phyloP scores from a whole-genome alignment of 768 basidiomycete species.

The Mycena latifolia region DNA sequence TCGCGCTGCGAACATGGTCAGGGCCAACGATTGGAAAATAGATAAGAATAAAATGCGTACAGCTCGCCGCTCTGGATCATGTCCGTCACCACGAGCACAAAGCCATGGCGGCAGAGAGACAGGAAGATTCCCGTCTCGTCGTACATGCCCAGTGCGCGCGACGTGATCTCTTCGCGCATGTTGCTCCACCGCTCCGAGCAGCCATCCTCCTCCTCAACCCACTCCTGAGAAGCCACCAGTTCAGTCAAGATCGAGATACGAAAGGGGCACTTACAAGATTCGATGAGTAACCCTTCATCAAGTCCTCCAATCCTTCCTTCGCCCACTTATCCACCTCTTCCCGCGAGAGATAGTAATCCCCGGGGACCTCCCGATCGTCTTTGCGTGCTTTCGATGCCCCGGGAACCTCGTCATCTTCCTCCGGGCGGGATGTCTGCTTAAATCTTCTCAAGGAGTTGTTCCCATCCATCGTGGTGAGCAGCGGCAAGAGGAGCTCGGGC shows the following conservation, averaged over 20 bases:
- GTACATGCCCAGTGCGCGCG: conserved; percentile 49
- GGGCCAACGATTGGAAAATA: background rate
- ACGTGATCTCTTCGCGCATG: conserved; percentile 39
- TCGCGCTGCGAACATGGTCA: conserved; percentile 17
- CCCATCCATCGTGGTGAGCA: conserved; percentile 46
- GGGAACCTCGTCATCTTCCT: conserved; percentile 31
- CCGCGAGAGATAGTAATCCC: conserved; percentile 9
- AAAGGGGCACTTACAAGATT: background rate
- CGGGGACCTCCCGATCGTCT: conserved; percentile 33
- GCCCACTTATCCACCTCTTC: conserved; percentile 19
- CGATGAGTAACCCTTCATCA: background rate
- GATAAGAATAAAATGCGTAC: too few species aligned
- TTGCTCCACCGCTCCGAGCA: conserved; percentile 24
- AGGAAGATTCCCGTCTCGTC: conserved; percentile 54
- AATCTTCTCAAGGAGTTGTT: too few species aligned
- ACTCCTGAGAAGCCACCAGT: conserved; percentile 26
- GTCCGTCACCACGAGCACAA: conserved; percentile 45
- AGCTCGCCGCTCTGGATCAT: conserved; percentile 52
- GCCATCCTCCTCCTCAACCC: conserved; percentile 48
- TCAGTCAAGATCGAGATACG: too few species aligned
- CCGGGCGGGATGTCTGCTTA: background rate
- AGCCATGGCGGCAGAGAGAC: conserved; percentile 48
- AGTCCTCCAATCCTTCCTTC: too few species aligned
- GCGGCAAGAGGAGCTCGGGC: conserved; percentile 36
- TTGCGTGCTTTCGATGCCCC: conserved; percentile 35